phyloP scores from a whole-genome alignment of 1,284 basidiomycete species.

The Entoloma clypeatum region DNA sequence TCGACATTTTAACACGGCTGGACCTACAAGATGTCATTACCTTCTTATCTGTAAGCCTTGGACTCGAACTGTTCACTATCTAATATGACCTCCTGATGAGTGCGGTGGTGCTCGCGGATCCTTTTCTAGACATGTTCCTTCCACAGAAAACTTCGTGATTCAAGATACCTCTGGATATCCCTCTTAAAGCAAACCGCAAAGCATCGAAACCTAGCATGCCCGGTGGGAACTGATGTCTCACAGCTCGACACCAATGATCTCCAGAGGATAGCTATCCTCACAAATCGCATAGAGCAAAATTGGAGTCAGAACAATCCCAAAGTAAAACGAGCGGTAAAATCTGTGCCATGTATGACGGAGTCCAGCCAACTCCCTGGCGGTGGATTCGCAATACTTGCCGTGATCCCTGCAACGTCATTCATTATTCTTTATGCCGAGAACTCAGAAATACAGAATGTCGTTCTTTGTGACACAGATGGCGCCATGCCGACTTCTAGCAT shows the following conservation, averaged over 20 bases:
- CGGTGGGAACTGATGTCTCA: conserved; percentile 13
- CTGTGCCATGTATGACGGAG: conserved; percentile 4
- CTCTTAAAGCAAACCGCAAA: conserved; percentile 11
- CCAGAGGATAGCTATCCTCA: conserved; percentile 13
- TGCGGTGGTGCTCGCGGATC: too few species aligned
- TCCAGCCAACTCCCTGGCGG: background rate
- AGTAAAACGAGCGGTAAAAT: conserved; percentile 11
- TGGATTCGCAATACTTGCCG: conserved; percentile 11
- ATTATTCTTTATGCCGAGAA: conserved; percentile 16
- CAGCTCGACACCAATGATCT: conserved; percentile 11
- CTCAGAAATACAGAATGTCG: too few species aligned
- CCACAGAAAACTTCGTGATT: conserved; percentile 10
- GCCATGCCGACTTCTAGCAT: conserved; percentile 4
- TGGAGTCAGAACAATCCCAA: conserved; percentile 14
- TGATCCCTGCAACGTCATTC: conserved; percentile 16
- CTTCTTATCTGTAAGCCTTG: too few species aligned
- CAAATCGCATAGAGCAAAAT: conserved; percentile 14
- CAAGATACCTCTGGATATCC: conserved; percentile 16
- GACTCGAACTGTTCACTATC: too few species aligned
- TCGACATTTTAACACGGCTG: too few species aligned
- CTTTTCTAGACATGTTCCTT: too few species aligned
- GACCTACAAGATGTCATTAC: too few species aligned
- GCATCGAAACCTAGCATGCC: conserved; percentile 12
- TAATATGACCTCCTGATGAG: too few species aligned
- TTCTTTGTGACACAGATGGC: conserved; percentile 15